These are phyloP conservation scores for Puccinia hordei DNA, from an alignment of 1,284 basidiomycete genomes.

Conservation along the genomic window DNA sequence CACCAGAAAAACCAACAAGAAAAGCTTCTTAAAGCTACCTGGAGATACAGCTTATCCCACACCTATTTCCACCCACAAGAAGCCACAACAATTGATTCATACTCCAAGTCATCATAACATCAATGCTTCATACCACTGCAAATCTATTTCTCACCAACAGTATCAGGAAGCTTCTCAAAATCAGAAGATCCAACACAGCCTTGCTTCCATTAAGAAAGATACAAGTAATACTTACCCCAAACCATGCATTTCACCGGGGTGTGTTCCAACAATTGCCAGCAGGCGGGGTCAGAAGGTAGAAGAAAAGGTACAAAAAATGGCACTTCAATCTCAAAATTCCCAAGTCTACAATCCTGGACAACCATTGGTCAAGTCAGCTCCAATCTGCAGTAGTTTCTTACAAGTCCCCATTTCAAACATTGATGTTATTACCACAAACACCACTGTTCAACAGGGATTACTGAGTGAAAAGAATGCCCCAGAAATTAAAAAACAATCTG, in stretches of 20 bases:
- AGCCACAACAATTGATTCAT: background rate
- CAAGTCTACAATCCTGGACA: constrained; percentile 19
- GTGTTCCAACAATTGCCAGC: constrained; percentile 20
- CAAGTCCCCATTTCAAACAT: constrained; percentile 22
- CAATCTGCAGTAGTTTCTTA: constrained; percentile 39
- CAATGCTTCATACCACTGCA: background rate
- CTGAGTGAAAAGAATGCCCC: background rate
- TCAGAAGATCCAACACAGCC: background rate
- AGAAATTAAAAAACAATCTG: background rate
- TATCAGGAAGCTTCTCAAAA: background rate
- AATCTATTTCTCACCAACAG: constrained; percentile 1
- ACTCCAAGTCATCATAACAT: background rate
- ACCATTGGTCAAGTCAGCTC: constrained; percentile 45
- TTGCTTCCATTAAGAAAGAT: background rate
- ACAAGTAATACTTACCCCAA: background rate
- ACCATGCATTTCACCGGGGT: background rate
- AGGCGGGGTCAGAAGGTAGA: constrained; percentile 19
- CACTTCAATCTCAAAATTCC: constrained; percentile 27
- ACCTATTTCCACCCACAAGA: background rate
- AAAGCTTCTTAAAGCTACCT: background rate
- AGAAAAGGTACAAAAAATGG: constrained; percentile 38
- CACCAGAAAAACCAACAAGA: constrained; percentile 2
- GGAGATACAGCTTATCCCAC: background rate
- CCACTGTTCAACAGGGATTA: background rate
- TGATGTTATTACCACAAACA: constrained; percentile 4